These are phyloP conservation scores for Schizophyllum amplum DNA, from an alignment of 1,284 basidiomycete species.

Conservation along the genomic window DNA sequence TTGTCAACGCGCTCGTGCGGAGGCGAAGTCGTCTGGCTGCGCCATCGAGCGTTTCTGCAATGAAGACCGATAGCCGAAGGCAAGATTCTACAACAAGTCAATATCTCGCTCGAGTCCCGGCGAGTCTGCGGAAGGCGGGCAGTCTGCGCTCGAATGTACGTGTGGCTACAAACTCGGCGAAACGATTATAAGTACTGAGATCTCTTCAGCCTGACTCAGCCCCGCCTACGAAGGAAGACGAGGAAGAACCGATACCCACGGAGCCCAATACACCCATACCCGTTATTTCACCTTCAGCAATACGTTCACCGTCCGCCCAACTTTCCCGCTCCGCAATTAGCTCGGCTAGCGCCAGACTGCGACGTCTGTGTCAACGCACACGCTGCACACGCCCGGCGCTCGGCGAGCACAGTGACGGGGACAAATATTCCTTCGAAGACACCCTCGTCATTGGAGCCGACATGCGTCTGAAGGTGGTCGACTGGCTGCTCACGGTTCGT, in stretches of 20 bases:
- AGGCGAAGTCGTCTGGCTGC: no score
- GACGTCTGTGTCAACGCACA: not conserved
- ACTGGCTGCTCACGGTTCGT: not conserved
- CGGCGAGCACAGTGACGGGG: not conserved
- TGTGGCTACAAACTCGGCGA: not conserved
- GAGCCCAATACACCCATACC: constrained; percentile 7
- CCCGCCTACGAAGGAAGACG: constrained; percentile 1
- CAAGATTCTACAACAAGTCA: not conserved
- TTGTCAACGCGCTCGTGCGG: no score
- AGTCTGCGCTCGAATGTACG: constrained; percentile 5
- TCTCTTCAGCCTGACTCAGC: not conserved
- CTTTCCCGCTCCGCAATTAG: not conserved
- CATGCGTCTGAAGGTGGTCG: not conserved
- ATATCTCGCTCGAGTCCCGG: constrained; percentile 5
- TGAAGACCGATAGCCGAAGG: not conserved
- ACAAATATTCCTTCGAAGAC: not conserved
- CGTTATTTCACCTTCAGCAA: not conserved
- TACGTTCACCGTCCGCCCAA: not conserved
- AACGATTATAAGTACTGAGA: no score
- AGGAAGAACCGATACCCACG: constrained; percentile 5
- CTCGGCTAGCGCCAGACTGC: not conserved
- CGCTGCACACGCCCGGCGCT: not conserved
- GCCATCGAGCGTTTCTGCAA: no score
- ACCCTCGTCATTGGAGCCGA: not conserved
- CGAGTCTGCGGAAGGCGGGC: constrained; percentile 11